A percentile compares a stretch with the other conserved stretches of the same genome.
These are phyloP conservation scores for Chytriomyces hyalinus DNA, from an alignment of 192 early-diverging fungal genomes.

Conservation along the genomic window DNA sequence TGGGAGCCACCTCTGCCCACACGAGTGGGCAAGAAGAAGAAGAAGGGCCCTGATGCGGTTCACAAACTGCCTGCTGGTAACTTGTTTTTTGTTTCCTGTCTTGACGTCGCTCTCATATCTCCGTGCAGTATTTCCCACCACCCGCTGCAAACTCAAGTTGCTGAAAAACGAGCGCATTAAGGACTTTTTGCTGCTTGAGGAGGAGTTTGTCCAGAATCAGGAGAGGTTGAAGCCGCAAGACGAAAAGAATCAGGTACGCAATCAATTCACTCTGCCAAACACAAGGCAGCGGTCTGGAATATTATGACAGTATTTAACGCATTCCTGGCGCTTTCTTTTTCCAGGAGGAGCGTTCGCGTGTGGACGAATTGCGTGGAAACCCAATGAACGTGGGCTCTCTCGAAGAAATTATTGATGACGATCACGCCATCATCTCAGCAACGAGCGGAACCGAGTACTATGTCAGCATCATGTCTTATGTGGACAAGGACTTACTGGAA, in stretches of 20 bases:
- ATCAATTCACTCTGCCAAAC: not conserved
- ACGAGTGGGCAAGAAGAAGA: constrained; percentile 99
- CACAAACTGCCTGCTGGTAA: constrained; percentile 90
- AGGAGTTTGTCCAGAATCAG: constrained; percentile 99
- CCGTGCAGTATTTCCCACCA: constrained; percentile 89
- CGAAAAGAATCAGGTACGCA: constrained; percentile 74
- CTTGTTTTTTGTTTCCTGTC: constrained; percentile 32
- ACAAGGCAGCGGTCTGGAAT: not conserved
- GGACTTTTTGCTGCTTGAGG: constrained; percentile 97
- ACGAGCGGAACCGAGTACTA: constrained; percentile 95
- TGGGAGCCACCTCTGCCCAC: constrained; percentile 99
- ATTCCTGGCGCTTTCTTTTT: constrained; percentile 26
- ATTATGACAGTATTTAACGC: not conserved
- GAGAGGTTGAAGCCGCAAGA: constrained; percentile 96
- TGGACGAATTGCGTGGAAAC: constrained; percentile 94
- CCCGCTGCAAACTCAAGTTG: constrained; percentile 95
- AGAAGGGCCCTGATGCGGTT: constrained; percentile 86
- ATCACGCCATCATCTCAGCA: constrained; percentile 97
- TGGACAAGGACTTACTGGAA: constrained; percentile 98
- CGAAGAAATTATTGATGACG: constrained; percentile 99
- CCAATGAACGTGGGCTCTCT: constrained; percentile 96
- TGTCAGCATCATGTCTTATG: constrained; percentile 96
- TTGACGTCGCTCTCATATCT: constrained; percentile 13
- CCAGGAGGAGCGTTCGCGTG: constrained; percentile 90
- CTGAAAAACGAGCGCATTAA: constrained; percentile 98